phyloP scores from a whole-genome alignment of 139 green algal species.

The Zygnema cylindricum region DNA sequence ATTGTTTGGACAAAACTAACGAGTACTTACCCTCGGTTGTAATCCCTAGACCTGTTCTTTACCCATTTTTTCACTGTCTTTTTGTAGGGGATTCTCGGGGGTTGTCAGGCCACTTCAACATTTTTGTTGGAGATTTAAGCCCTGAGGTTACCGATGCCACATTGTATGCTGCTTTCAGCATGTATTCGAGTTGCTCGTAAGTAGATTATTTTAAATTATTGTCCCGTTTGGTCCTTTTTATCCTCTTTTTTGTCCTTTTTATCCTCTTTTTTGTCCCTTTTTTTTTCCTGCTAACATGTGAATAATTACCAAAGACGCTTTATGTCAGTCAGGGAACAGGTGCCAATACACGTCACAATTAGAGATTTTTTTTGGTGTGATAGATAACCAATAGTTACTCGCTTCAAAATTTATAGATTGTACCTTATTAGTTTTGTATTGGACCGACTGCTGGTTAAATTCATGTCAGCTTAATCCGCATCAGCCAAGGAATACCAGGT shows the following conservation, averaged over 20 bases:
- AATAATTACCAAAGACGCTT: not conserved
- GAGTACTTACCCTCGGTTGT: not conserved
- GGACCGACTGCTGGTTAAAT: no score
- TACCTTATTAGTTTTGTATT: no score
- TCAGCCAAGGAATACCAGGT: no score
- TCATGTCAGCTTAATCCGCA: no score
- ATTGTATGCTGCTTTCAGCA: conserved; percentile 51
- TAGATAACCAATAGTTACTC: no score
- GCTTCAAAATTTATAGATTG: no score
- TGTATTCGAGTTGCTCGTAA: conserved; percentile 59
- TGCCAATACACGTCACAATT: no score
- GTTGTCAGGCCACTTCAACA: conserved; percentile 51
- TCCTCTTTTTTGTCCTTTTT: not conserved
- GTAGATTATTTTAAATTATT: not conserved
- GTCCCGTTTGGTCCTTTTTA: not conserved
- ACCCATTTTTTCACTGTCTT: not conserved
- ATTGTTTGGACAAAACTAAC: no score
- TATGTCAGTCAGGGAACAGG: no score
- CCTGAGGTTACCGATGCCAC: conserved; percentile 48
- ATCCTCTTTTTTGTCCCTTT: not conserved
- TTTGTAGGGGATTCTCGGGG: not conserved
- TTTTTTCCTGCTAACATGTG: not conserved
- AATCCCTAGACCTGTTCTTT: not conserved
- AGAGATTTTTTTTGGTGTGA: no score
- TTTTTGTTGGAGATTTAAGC: conserved; percentile 49